Percentiles rank a stretch among this genome's conserved stretches.
phyloP scores from a whole-genome alignment of 495 filamentous ascomycete species.

The Chaetomium cochliodes region DNA sequence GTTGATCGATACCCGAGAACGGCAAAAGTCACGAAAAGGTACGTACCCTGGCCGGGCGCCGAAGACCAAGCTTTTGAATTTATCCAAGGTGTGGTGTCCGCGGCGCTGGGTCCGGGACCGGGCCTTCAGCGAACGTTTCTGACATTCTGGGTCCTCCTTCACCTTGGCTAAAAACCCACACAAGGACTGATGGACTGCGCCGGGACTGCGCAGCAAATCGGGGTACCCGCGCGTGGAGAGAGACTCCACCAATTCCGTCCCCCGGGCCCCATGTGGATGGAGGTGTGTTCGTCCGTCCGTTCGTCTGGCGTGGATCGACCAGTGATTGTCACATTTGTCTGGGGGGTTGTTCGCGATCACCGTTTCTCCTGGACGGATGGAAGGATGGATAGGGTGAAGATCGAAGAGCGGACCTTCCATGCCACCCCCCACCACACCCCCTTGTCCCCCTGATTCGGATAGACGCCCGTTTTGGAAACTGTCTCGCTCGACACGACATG shows the following conservation, averaged over 20 bases:
- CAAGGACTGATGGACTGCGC: neutral
- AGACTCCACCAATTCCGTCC: constrained; percentile 7
- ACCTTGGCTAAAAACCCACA: constrained; percentile 10
- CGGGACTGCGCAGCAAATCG: neutral
- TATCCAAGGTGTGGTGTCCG: constrained; percentile 13
- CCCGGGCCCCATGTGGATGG: neutral
- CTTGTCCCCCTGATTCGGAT: too few species aligned
- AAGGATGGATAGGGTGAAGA: neutral
- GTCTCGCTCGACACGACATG: too few species aligned
- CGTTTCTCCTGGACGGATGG: neutral
- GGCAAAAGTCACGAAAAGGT: too few species aligned
- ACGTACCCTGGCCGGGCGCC: too few species aligned
- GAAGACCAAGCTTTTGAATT: neutral
- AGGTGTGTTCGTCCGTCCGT: neutral
- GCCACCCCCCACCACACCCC: too few species aligned
- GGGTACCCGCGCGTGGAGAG: neutral
- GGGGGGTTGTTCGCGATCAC: neutral
- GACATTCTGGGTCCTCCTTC: neutral
- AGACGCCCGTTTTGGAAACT: too few species aligned
- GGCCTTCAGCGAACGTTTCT: neutral
- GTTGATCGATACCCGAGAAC: too few species aligned
- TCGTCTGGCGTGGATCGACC: neutral
- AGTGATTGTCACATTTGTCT: too few species aligned
- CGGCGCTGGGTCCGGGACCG: neutral
- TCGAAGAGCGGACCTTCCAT: neutral